Base-by-base conservation (phyloP, 148 eudicot species). In the Diospyros lotus region DNA sequence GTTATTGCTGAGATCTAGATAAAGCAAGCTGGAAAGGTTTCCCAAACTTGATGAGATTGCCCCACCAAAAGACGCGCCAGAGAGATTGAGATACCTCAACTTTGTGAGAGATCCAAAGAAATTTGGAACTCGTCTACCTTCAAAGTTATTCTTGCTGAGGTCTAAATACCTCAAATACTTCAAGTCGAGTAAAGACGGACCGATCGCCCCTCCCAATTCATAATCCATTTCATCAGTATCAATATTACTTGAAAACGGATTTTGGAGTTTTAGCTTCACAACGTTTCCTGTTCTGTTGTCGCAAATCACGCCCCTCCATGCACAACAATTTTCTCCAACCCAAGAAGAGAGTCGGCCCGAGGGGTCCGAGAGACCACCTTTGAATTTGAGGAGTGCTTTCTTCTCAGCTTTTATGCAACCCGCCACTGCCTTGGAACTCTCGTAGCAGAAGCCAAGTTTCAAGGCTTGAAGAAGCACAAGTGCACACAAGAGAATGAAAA, bases 271-370 rank as follows among this genome's bases (percentile, higher is more conserved):
- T 53, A 75, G 69, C 71, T 64, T 17, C 44, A 55, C 0, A 4
- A 75, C 71, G 38, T 66, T 45, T 55, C 42, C 51, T 4, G 14
- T 64, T 38, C 1, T 67, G 44, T 42, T 66, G 71, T 51, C 45
- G 76, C 76, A 73, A 43, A 2, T 38, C 10, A 75, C 53, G n/a
- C 78, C 78, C n/a, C 55, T 56, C 78, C 78, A 75, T 3, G 43
- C 18, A 18, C 78, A 75, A 11, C 72, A 75, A 42, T 75, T 62
- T 12, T 43, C 65, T 0, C 72, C 78, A 9, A n/a, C 39, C 77
- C 77, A 75, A 2, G 71, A 65, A 6, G 71, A 65, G 60, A 75
- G 77, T 38, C 77, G 60, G 1, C 43, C 18, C 11, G 70, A 54
- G 2, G 71, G 52, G 41, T n/a, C 71, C 9, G 15, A 17, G 53